Percentiles rank a stretch among this genome's conserved stretches.
Evolutionary conservation across 2,329 filamentous ascomycete genomes (phyloP).

Genomic region (Aspergillus persii): DNA sequence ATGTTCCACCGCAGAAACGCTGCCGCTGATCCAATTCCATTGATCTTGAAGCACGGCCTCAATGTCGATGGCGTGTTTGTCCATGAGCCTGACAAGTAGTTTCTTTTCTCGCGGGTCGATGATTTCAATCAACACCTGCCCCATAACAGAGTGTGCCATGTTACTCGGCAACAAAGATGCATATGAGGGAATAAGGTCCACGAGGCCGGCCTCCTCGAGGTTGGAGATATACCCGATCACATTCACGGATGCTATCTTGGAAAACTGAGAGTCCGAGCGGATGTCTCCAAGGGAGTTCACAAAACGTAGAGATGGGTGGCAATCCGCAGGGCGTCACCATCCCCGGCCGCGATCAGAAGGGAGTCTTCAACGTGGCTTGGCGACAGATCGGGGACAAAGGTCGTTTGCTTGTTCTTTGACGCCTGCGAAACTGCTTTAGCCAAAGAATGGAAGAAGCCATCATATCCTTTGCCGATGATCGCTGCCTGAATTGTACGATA

Average conservation of each 20-base stretch:
- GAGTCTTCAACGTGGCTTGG: slow-evolving; percentile 55
- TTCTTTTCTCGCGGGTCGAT: slow-evolving; percentile 63
- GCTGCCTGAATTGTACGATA: slow-evolving; percentile 45
- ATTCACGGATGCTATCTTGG: slow-evolving; percentile 63
- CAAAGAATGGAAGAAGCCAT: slow-evolving; percentile 40
- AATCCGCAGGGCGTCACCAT: slow-evolving; percentile 64
- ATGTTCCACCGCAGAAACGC: slow-evolving; percentile 35
- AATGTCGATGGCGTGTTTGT: slow-evolving; percentile 69
- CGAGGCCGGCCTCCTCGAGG: slow-evolving; percentile 68
- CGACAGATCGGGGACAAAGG: slow-evolving; percentile 39
- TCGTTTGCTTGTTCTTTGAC: slow-evolving; percentile 22
- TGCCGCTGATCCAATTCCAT: slow-evolving; percentile 45
- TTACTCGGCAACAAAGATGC: slow-evolving; percentile 70
- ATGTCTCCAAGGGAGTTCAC: slow-evolving; percentile 59
- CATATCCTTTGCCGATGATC: slow-evolving; percentile 43
- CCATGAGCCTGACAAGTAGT: slow-evolving; percentile 70
- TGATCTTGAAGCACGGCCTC: slow-evolving; percentile 72
- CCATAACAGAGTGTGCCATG: slow-evolving; percentile 68
- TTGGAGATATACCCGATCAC: slow-evolving; percentile 79
- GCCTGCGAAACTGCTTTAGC: slow-evolving; percentile 42
- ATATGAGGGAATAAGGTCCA: slow-evolving; percentile 82
- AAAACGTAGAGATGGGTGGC: slow-evolving; percentile 66
- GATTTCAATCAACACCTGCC: slow-evolving; percentile 73
- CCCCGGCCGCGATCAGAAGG: slow-evolving; percentile 38
- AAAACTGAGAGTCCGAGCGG: slow-evolving; percentile 50